Evolutionary conservation across 345 rosid genomes (phyloP).

Genomic region (Gossypium rotundifolium): DNA sequence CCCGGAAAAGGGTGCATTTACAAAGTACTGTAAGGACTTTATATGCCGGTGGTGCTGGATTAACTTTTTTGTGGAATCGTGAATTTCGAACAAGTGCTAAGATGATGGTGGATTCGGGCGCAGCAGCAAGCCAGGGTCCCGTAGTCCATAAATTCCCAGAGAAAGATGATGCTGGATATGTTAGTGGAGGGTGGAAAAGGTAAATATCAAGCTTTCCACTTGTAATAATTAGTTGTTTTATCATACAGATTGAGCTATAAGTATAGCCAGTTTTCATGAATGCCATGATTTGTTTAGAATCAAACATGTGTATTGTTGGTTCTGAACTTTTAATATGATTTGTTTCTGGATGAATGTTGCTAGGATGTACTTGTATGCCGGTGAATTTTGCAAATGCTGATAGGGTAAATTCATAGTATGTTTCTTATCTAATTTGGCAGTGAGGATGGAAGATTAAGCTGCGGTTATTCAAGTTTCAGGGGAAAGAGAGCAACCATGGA

Average conservation of each 20-base stretch:
- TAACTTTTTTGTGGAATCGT: slow-evolving; percentile 27
- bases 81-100: slow-evolving; percentile 24
- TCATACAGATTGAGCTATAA: background rate
- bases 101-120: slow-evolving; percentile 79
- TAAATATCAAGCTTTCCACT: slow-evolving; percentile 17
- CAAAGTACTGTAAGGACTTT: slow-evolving; percentile 27
- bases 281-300: background rate
- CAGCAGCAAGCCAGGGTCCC: slow-evolving; percentile 39
- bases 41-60: slow-evolving; percentile 30
- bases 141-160: slow-evolving; percentile 32
- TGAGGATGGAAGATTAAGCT: slow-evolving; percentile 80
- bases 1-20: slow-evolving; percentile 31
- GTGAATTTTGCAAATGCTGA: background rate
- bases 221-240: background rate
- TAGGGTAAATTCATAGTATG: background rate
- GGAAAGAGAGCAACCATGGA: slow-evolving; percentile 98
- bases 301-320: background rate
- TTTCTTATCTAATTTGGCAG: slow-evolving; percentile 41
- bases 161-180: slow-evolving; percentile 68
- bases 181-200: slow-evolving; percentile 93
- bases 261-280: background rate
- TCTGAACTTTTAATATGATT: background rate
- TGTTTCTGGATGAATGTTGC: background rate
- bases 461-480: slow-evolving; percentile 90
- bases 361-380: background rate